phyloP scores from a whole-genome alignment of 805 yeast genomes.

The Cyberlindnera euphorbiae region DNA sequence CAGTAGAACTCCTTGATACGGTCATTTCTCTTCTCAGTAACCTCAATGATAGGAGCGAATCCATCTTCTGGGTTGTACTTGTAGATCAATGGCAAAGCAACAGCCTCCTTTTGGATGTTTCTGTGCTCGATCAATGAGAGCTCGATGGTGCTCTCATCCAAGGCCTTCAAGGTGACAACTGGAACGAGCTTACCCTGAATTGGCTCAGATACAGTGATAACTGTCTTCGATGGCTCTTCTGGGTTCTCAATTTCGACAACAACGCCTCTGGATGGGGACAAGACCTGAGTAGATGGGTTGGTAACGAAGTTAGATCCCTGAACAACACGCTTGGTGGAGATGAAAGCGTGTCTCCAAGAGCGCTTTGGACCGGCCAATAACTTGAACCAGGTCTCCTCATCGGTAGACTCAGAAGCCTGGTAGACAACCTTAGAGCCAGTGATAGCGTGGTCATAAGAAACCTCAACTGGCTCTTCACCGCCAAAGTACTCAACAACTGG shows the following conservation, averaged over 20 bases:
- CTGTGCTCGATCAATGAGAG: constrained; percentile 82
- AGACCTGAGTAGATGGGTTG: constrained; percentile 76
- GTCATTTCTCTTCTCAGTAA: constrained; percentile 83
- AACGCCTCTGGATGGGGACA: constrained; percentile 66
- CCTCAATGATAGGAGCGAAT: constrained; percentile 91
- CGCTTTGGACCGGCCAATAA: constrained; percentile 73
- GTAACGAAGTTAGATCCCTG: constrained; percentile 77
- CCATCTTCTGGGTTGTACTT: constrained; percentile 80
- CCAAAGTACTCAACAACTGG: constrained; percentile 91
- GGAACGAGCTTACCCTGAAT: constrained; percentile 66
- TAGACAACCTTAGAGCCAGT: constrained; percentile 32
- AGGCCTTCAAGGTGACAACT: constrained; percentile 58
- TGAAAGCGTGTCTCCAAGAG: constrained; percentile 90
- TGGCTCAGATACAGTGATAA: constrained; percentile 61
- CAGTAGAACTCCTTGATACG: constrained; percentile 96
- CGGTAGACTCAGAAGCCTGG: constrained; percentile 34
- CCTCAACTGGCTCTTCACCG: constrained; percentile 46
- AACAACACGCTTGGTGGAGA: constrained; percentile 72
- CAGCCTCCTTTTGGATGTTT: constrained; percentile 72
- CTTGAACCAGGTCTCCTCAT: constrained; percentile 59
- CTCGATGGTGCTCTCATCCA: constrained; percentile 50
- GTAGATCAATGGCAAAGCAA: constrained; percentile 72
- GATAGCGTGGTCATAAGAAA: constrained; percentile 30
- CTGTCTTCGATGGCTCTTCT: constrained; percentile 48
- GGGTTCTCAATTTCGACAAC: constrained; percentile 58